A percentile compares a stretch with the other conserved stretches of the same genome.
These are phyloP conservation scores for Globisporangium middletonii DNA, from an alignment of 352 stramenopile genomes.

Conservation along the genomic window DNA sequence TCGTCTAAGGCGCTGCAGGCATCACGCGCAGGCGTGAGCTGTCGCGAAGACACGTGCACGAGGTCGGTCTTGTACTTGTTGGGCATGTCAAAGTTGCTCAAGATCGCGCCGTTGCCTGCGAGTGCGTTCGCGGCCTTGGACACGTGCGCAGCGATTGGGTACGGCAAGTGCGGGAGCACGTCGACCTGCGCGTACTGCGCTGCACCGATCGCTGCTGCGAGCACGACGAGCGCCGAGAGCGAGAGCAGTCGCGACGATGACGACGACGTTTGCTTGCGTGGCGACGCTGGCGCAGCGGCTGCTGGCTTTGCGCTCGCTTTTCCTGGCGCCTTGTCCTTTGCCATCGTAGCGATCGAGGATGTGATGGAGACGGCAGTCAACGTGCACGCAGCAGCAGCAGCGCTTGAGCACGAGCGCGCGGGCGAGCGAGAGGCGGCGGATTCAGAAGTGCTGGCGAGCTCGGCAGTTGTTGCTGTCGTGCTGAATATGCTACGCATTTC, in stretches of 20 bases:
- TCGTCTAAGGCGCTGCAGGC: slow-evolving; percentile 35
- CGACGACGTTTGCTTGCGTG: slow-evolving; percentile 3
- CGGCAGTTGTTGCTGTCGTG: no score
- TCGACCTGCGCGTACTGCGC: slow-evolving; percentile 12
- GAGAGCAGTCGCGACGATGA: slow-evolving; percentile 9
- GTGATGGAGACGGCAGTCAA: no score
- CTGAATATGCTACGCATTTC: no score
- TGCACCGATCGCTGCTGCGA: slow-evolving; percentile 9
- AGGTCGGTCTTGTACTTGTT: slow-evolving; percentile 65
- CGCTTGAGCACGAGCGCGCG: no score
- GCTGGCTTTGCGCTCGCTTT: not conserved
- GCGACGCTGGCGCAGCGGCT: slow-evolving; percentile 1
- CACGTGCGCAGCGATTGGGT: slow-evolving; percentile 8
- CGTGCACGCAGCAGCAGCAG: no score
- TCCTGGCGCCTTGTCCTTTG: not conserved
- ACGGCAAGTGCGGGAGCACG: slow-evolving; percentile 12
- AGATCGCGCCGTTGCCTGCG: slow-evolving; percentile 6
- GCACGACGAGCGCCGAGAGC: slow-evolving; percentile 16
- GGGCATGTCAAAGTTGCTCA: slow-evolving; percentile 20
- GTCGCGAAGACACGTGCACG: slow-evolving; percentile 31
- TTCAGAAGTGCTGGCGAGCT: no score
- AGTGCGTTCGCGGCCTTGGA: slow-evolving; percentile 3
- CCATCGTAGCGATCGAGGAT: not conserved
- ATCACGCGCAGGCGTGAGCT: slow-evolving; percentile 22
- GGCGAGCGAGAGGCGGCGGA: no score